These are phyloP conservation scores for Trebouxia sp. DNA, from an alignment of 139 green algal species.

Conservation along the genomic window DNA sequence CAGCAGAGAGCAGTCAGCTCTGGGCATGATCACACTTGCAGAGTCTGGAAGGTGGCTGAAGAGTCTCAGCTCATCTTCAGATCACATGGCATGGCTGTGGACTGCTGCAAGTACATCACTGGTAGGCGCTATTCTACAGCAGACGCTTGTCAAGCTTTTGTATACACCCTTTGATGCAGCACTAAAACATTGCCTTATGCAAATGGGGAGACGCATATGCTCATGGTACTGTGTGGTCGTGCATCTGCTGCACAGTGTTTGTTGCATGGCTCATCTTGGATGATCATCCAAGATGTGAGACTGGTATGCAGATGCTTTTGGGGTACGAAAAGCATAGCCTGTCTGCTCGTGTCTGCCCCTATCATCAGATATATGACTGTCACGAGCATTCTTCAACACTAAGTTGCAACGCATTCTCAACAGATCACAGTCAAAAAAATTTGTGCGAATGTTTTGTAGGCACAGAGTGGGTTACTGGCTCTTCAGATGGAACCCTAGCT, in stretches of 20 bases:
- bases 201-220: no score
- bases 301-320: no score
- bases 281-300: no score
- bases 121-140: not conserved
- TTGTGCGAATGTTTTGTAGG: conserved; percentile 38
- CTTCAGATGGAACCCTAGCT: conserved; percentile 66
- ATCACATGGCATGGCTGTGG: conserved; percentile 55
- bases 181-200: no score
- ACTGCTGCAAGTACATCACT: conserved; percentile 57
- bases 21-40: conserved; percentile 82
- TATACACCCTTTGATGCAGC: no score
- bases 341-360: no score
- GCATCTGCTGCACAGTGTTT: no score
- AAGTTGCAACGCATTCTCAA: not conserved
- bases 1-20: conserved; percentile 77
- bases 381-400: not conserved
- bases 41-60: conserved; percentile 97
- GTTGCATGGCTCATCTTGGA: no score
- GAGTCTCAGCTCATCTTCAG: conserved; percentile 95
- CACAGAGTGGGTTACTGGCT: conserved; percentile 84
- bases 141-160: not conserved
- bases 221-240: no score
- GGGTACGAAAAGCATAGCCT: no score
- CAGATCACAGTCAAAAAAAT: not conserved
- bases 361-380: no score